phyloP scores from a whole-genome alignment of 2,329 filamentous ascomycete species.

The Diaporthe longicolla region DNA sequence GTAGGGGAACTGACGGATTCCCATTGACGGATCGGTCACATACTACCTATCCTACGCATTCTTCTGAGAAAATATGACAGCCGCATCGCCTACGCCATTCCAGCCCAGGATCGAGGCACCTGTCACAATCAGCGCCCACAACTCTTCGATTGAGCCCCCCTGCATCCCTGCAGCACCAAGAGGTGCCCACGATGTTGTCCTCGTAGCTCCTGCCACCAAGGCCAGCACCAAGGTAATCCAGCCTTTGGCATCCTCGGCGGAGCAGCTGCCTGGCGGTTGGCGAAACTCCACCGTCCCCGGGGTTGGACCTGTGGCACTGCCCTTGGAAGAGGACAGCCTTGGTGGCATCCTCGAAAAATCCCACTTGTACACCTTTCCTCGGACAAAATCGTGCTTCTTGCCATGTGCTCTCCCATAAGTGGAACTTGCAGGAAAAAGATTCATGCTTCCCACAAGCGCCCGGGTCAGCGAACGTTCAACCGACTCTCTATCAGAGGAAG shows the following conservation, averaged over 20 bases:
- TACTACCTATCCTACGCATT: neutral
- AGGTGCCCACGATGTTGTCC: slow-evolving; percentile 34
- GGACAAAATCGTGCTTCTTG: slow-evolving; percentile 52
- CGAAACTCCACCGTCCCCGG: slow-evolving; percentile 56
- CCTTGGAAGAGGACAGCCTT: slow-evolving; percentile 13
- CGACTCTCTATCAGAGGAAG: neutral
- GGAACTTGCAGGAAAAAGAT: slow-evolving; percentile 50
- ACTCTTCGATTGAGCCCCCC: slow-evolving; percentile 45
- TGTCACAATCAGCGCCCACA: slow-evolving; percentile 47
- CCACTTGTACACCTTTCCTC: slow-evolving; percentile 59
- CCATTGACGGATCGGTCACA: no score
- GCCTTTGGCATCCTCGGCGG: slow-evolving; percentile 49
- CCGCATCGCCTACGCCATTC: slow-evolving; percentile 48
- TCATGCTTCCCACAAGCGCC: slow-evolving; percentile 51
- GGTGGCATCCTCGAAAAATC: slow-evolving; percentile 52
- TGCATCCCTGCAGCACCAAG: slow-evolving; percentile 32
- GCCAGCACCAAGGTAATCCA: slow-evolving; percentile 53
- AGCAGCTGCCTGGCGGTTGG: slow-evolving; percentile 52
- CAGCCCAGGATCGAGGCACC: slow-evolving; percentile 48
- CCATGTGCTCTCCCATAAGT: slow-evolving; percentile 51
- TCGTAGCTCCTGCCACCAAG: slow-evolving; percentile 52
- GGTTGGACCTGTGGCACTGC: slow-evolving; percentile 1
- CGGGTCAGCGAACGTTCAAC: slow-evolving; percentile 5
- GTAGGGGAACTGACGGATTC: no score
- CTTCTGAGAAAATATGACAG: slow-evolving; percentile 45